Percentiles rank a stretch among this genome's conserved stretches.
Evolutionary conservation across 345 rosid species (phyloP).

Genomic region (Eucalyptus globulus): DNA sequence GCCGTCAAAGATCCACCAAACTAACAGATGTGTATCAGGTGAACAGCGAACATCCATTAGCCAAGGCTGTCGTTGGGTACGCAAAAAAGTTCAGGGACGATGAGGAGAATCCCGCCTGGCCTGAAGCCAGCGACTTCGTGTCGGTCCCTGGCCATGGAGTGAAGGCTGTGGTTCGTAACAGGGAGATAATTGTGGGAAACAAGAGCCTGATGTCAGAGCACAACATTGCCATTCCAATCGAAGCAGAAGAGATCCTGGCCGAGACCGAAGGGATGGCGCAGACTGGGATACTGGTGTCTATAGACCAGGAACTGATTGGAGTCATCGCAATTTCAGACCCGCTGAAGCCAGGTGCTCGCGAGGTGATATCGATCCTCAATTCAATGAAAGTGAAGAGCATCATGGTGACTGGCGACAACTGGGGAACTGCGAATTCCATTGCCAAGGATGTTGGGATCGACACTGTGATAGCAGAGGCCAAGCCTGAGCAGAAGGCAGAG

Average conservation of each 20-base stretch:
- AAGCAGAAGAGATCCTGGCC: constrained; percentile 59
- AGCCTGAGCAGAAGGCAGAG: constrained; percentile 87
- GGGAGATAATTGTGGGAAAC: constrained; percentile 73
- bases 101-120: constrained; percentile 74
- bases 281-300: constrained; percentile 67
- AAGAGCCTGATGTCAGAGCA: constrained; percentile 47
- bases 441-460: constrained; percentile 79
- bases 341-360: constrained; percentile 57
- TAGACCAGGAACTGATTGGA: constrained; percentile 50
- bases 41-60: constrained; percentile 93
- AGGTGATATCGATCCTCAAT: constrained; percentile 66
- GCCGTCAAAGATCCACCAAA: background rate
- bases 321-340: constrained; percentile 78
- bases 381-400: constrained; percentile 74
- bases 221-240: constrained; percentile 27
- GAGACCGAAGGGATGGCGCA: constrained; percentile 78
- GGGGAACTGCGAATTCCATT: constrained; percentile 93
- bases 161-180: constrained; percentile 47
- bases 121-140: constrained; percentile 63
- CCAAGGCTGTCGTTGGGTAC: constrained; percentile 74
- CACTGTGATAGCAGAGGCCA: constrained; percentile 74
- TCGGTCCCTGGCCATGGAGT: constrained; percentile 88
- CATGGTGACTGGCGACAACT: constrained; percentile 93
- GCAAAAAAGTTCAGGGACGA: constrained; percentile 72
- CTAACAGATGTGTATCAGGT: constrained; percentile 13